Base-by-base conservation (phyloP, 1,284 basidiomycete genomes). In the Microbotryum saponariae region DNA sequence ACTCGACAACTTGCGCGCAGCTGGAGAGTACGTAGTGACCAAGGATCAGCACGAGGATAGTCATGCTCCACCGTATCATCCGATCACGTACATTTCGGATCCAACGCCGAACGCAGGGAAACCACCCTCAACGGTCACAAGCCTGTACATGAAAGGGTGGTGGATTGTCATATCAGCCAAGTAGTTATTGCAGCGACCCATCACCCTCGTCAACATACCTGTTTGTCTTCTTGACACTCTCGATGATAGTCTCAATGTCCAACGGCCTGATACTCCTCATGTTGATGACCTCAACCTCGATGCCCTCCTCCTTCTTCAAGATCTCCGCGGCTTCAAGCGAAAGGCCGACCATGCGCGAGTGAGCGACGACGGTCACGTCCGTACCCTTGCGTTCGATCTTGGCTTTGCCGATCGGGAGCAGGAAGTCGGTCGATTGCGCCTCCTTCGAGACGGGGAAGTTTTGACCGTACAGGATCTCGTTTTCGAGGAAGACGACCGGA, bases 71-170 rank as follows among this genome's bases (percentile, higher is more conserved):
- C 2, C 10, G 12, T 18, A 42, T 42, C 12, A 42, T 6, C 12
- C 12, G 37, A 4, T 42, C 16, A 42, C 48, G 53, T 18, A 42
- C 37, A 99, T 96, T 79, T 99, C 96, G 72, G 90, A 92, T 68
- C 94, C 94, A 60, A 99, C 92, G 79, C 96, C 91, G 77, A 97
- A 98, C 54, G 84, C 87, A 53, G 96, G 96, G 90, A 97, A 99
- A 58, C 96, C 96, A 78, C 92, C 92, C 79, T 99, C 96, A 63
- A 93, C 92, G 60, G 89, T 91, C 63, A 98, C 81, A 65, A 98
- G 82, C 68, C 88, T 89, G 62, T 56, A 62, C 18, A 12, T 8
- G 20, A 16, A 9, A 42, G 20, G 27, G 20, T 5, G 20, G 27
- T 21, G 20, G 29, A 33, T 16, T 27, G 31, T 27, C 12, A 9